Evolutionary conservation across 768 basidiomycete species (phyloP).

Genomic region (Trametes cinnabarina): DNA sequence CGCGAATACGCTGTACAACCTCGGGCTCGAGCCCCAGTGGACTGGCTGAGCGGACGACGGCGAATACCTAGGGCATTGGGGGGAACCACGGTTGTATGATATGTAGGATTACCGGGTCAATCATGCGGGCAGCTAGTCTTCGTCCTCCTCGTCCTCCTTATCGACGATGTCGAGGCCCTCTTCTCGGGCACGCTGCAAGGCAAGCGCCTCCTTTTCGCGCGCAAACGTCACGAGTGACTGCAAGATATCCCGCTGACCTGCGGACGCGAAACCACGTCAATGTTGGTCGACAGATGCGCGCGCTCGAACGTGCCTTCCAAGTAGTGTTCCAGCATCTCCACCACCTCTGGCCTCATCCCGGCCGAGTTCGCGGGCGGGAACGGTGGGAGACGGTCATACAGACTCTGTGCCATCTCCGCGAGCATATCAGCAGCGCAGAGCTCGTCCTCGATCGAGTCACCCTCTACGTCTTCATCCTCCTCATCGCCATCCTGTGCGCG

Average conservation of each 20-base stretch:
- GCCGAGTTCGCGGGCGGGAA: conserved; percentile 22
- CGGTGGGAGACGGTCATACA: conserved; percentile 50
- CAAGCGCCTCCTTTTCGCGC: conserved; percentile 44
- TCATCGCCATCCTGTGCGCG: conserved; percentile 27
- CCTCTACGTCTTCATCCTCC: conserved; percentile 24
- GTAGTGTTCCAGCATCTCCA: conserved; percentile 65
- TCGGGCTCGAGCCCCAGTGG: conserved; percentile 42
- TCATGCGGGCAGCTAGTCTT: not conserved
- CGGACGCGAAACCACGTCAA: no score
- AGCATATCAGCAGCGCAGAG: conserved; percentile 67
- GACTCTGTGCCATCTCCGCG: conserved; percentile 59
- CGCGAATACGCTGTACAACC: conserved; percentile 59
- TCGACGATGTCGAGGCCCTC: conserved; percentile 56
- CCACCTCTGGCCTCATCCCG: conserved; percentile 53
- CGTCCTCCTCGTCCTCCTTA: conserved; percentile 32
- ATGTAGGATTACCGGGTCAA: not conserved
- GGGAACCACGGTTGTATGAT: not conserved
- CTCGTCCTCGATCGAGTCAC: conserved; percentile 49
- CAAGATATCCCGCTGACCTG: conserved; percentile 63
- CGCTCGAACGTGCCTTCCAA: conserved; percentile 38
- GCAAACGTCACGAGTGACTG: conserved; percentile 51
- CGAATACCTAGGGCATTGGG: not conserved
- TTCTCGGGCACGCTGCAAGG: conserved; percentile 46
- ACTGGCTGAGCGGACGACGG: not conserved
- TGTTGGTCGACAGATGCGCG: not conserved